Evolutionary conservation across 108 stramenopile genomes (phyloP).

Genomic region (Asterionellopsis glacialis): DNA sequence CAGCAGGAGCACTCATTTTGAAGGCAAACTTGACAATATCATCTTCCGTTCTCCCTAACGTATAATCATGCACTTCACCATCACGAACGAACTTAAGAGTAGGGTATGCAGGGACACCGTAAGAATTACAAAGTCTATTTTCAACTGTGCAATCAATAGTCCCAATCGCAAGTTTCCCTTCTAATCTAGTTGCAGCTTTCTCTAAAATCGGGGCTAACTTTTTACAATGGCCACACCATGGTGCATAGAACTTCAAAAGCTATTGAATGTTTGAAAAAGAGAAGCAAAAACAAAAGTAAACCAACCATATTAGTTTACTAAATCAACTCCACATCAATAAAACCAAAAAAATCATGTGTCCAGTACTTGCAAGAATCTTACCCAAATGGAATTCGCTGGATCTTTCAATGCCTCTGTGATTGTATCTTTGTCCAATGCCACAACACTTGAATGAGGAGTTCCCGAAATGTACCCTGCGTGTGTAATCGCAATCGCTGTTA

Average conservation of each 20-base stretch:
- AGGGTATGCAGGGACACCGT: slow-evolving; percentile 68
- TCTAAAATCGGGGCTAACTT: slow-evolving; percentile 61
- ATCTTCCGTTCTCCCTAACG: slow-evolving; percentile 49
- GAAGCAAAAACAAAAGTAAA: not conserved
- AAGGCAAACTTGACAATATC: slow-evolving; percentile 63
- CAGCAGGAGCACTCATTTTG: slow-evolving; percentile 54
- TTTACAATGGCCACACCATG: slow-evolving; percentile 60
- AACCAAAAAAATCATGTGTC: slow-evolving; percentile 84
- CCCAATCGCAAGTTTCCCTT: slow-evolving; percentile 79
- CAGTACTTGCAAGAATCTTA: slow-evolving; percentile 18
- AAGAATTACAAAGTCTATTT: slow-evolving; percentile 52
- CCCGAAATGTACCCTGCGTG: slow-evolving; percentile 8
- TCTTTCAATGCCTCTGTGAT: slow-evolving; percentile 51
- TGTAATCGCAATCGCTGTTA: not conserved
- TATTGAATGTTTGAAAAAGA: not conserved
- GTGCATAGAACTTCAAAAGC: slow-evolving; percentile 6
- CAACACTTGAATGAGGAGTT: slow-evolving; percentile 42
- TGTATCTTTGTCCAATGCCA: slow-evolving; percentile 31
- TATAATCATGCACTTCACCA: slow-evolving; percentile 65
- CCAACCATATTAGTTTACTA: not conserved
- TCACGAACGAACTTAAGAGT: slow-evolving; percentile 72
- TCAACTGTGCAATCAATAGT: slow-evolving; percentile 79
- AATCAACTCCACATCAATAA: slow-evolving; percentile 18
- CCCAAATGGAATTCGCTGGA: slow-evolving; percentile 64
- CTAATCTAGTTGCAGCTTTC: slow-evolving; percentile 46